phyloP scores from a whole-genome alignment of 164 flowering plant genomes.

The Malania oleifera region DNA sequence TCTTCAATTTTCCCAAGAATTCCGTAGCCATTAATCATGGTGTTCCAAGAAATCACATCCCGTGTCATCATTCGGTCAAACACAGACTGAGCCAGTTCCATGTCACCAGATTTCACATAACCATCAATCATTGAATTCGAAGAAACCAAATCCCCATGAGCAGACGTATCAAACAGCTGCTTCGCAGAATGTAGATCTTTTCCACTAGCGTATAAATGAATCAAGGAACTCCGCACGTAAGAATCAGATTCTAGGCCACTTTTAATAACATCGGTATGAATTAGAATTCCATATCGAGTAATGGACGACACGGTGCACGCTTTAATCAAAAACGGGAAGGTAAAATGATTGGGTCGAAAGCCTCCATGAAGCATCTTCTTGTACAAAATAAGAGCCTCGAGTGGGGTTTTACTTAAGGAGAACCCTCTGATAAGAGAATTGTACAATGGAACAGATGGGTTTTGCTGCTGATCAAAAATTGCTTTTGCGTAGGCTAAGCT shows the following conservation, averaged over 20 bases:
- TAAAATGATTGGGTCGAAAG: constrained; percentile 22
- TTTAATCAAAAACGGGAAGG: constrained; percentile 33
- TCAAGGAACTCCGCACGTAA: constrained; percentile 31
- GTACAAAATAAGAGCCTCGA: constrained; percentile 20
- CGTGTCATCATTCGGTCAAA: constrained; percentile 24
- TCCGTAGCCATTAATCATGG: constrained; percentile 31
- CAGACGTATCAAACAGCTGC: constrained; percentile 21
- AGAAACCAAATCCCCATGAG: constrained; percentile 20
- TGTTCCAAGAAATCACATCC: constrained; percentile 34
- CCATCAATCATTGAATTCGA: constrained; percentile 39
- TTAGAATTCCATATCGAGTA: constrained; percentile 11
- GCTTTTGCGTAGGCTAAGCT: constrained; percentile 24
- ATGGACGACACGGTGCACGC: constrained; percentile 19
- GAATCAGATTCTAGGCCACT: constrained; percentile 21
- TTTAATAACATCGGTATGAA: constrained; percentile 30
- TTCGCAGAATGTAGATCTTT: constrained; percentile 20
- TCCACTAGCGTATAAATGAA: constrained; percentile 27
- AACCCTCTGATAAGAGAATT: constrained; percentile 31
- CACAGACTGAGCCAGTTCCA: constrained; percentile 15
- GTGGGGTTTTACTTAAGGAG: constrained; percentile 14
- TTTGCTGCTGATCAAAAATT: constrained; percentile 16
- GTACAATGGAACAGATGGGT: constrained; percentile 20
- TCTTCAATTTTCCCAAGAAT: constrained; percentile 20
- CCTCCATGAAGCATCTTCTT: constrained; percentile 17
- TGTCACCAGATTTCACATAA: constrained; percentile 23